Percentiles rank a stretch among this genome's conserved stretches.
These are phyloP conservation scores for Mycena olivaceomarginata DNA, from an alignment of 768 basidiomycete species.

Conservation along the genomic window DNA sequence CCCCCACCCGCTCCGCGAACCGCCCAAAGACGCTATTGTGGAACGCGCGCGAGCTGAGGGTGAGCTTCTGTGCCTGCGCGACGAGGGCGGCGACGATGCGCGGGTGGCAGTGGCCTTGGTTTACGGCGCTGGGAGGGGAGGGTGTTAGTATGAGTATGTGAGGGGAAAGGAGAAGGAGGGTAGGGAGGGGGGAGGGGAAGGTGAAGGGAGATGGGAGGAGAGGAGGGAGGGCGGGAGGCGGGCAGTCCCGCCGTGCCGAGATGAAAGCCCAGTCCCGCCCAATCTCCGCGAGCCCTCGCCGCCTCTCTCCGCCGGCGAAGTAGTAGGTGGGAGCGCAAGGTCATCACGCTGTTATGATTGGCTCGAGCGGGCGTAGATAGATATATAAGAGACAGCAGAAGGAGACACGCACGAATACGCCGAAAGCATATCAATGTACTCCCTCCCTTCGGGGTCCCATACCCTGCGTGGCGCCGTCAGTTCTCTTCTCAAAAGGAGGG, in stretches of 20 bases:
- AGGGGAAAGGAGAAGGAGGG: not conserved
- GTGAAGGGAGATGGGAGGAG: too few relatives aligned
- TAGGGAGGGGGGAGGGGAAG: not conserved
- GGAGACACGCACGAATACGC: conserved; percentile 89
- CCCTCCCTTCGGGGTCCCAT: conserved; percentile 96
- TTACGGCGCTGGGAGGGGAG: conserved; percentile 78
- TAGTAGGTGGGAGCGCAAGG: too few relatives aligned
- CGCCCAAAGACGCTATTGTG: conserved; percentile 93
- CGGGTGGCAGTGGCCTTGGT: conserved; percentile 98
- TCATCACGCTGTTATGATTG: not conserved
- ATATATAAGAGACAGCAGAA: not conserved
- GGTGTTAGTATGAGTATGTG: not conserved
- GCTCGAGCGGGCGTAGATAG: not conserved
- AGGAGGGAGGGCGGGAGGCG: too few relatives aligned
- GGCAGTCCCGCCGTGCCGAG: too few relatives aligned
- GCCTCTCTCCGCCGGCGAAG: too few relatives aligned
- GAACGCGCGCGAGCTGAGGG: conserved; percentile 68
- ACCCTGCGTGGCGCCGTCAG: conserved; percentile 66
- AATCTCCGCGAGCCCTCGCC: too few relatives aligned
- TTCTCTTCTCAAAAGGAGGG: conserved; percentile 12
- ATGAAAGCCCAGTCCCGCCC: not conserved
- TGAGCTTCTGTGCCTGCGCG: conserved; percentile 89
- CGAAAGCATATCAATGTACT: conserved; percentile 98
- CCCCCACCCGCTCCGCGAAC: conserved; percentile 90
- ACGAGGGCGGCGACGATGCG: conserved; percentile 87